These are phyloP conservation scores for Somion occarium DNA, from an alignment of 1,284 basidiomycete species.

Conservation along the genomic window DNA sequence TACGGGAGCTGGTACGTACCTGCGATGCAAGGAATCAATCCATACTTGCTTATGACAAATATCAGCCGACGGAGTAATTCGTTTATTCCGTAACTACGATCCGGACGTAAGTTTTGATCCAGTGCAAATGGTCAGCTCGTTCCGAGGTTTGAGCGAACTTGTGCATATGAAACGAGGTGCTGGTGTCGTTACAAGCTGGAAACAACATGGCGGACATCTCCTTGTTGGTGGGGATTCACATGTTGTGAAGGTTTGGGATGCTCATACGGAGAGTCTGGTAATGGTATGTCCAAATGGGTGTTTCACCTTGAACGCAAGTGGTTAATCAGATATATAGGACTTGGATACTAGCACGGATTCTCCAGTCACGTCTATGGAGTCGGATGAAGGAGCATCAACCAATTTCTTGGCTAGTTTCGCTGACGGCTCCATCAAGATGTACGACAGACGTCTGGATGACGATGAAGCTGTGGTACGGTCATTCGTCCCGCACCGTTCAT, in stretches of 20 bases:
- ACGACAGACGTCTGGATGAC: constrained; percentile 86
- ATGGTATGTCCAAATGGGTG: constrained; percentile 45
- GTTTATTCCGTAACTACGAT: constrained; percentile 91
- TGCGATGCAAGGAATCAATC: too few species aligned
- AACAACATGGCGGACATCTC: constrained; percentile 82
- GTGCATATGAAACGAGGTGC: constrained; percentile 69
- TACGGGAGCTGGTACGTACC: constrained; percentile 72
- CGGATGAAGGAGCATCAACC: constrained; percentile 75
- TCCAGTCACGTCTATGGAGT: constrained; percentile 83
- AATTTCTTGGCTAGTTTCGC: constrained; percentile 91
- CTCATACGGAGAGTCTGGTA: constrained; percentile 82
- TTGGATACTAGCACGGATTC: constrained; percentile 88
- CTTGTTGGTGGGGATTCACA: constrained; percentile 90
- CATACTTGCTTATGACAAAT: too few species aligned
- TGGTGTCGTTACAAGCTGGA: constrained; percentile 92
- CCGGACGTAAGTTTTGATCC: constrained; percentile 56
- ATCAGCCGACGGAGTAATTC: constrained; percentile 86
- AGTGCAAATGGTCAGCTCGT: constrained; percentile 87
- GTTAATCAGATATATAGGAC: constrained; percentile 44
- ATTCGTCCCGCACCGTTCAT: constrained; percentile 82
- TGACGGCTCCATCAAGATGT: constrained; percentile 87
- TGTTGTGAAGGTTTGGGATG: constrained; percentile 93
- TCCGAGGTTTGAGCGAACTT: constrained; percentile 85
- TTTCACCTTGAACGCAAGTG: constrained; percentile 1
- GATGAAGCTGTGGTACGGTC: constrained; percentile 82